A percentile compares a stretch with the other conserved stretches of the same genome.
Evolutionary conservation across 1,139 yeast genomes (phyloP).

Genomic region (Kodamaea derodonti): DNA sequence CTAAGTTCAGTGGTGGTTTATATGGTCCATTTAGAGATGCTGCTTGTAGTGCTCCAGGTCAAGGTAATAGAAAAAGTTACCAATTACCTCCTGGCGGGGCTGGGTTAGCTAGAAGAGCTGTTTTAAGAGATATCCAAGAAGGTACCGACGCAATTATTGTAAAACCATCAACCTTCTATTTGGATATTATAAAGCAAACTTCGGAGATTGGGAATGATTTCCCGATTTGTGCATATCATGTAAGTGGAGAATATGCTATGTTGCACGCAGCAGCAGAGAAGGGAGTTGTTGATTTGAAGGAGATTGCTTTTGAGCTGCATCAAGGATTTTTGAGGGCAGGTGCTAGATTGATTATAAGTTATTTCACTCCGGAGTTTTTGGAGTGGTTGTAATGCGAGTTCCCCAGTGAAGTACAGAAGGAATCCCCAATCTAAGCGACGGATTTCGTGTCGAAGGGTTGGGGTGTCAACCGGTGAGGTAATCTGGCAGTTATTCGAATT

Average conservation of each 20-base stretch:
- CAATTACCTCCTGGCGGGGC: conserved; percentile 92
- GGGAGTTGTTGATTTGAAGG: conserved; percentile 83
- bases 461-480: too few relatives aligned
- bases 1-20: conserved; percentile 85
- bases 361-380: conserved; percentile 92
- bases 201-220: conserved; percentile 74
- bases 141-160: conserved; percentile 96
- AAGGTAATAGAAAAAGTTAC: conserved; percentile 89
- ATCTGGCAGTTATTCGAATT: too few relatives aligned
- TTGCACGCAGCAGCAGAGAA: conserved; percentile 97
- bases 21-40: conserved; percentile 99
- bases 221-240: conserved; percentile 95
- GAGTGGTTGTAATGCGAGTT: conserved; percentile 63
- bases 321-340: conserved; percentile 95
- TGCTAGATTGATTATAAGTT: conserved; percentile 84
- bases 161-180: conserved; percentile 95
- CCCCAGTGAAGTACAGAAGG: too few relatives aligned
- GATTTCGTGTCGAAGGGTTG: too few relatives aligned
- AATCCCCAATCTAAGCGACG: too few relatives aligned
- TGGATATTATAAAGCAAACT: conserved; percentile 89
- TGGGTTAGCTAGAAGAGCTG: conserved; percentile 91
- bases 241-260: conserved; percentile 97
- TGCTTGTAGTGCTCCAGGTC: conserved; percentile 85
- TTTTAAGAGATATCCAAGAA: conserved; percentile 78
- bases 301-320: conserved; percentile 89